These are phyloP conservation scores for Paramecium pentaurelia DNA, from an alignment of 73 alveolate genomes.

Conservation along the genomic window DNA sequence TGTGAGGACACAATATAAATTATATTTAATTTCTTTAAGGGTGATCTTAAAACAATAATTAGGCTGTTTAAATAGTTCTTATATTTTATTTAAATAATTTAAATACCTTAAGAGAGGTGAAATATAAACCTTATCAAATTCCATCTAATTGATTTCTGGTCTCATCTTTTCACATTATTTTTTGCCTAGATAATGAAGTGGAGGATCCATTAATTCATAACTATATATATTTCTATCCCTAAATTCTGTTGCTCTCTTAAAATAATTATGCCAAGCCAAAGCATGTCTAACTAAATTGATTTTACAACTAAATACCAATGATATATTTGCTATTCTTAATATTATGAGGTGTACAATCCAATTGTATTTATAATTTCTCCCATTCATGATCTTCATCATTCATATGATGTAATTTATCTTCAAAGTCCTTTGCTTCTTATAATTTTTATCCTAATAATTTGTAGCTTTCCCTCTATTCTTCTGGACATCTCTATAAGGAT, in stretches of 20 bases:
- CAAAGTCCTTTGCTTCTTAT: neutral
- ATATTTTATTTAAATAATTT: neutral
- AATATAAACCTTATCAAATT: neutral
- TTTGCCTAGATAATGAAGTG: neutral
- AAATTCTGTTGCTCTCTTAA: neutral
- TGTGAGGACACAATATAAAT: neutral
- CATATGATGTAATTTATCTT: constrained; percentile 4
- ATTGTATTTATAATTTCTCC: neutral
- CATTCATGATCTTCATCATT: constrained; percentile 5
- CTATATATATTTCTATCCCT: neutral
- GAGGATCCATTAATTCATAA: constrained; percentile 18
- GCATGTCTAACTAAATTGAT: constrained; percentile 12
- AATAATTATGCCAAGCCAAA: constrained; percentile 45
- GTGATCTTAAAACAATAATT: constrained; percentile 9
- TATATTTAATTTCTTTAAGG: neutral
- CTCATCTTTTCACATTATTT: constrained; percentile 4
- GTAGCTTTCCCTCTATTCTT: neutral
- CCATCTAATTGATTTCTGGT: neutral
- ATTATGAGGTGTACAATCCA: neutral
- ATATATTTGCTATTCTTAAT: neutral
- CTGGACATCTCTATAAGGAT: neutral
- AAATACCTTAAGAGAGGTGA: constrained; percentile 27
- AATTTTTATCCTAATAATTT: neutral
- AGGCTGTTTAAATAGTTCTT: constrained; percentile 24
- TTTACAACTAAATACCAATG: neutral